Percentiles rank a stretch among this genome's conserved stretches.
phyloP scores from a whole-genome alignment of 495 filamentous ascomycete species.

The Bacidia gigantensis region DNA sequence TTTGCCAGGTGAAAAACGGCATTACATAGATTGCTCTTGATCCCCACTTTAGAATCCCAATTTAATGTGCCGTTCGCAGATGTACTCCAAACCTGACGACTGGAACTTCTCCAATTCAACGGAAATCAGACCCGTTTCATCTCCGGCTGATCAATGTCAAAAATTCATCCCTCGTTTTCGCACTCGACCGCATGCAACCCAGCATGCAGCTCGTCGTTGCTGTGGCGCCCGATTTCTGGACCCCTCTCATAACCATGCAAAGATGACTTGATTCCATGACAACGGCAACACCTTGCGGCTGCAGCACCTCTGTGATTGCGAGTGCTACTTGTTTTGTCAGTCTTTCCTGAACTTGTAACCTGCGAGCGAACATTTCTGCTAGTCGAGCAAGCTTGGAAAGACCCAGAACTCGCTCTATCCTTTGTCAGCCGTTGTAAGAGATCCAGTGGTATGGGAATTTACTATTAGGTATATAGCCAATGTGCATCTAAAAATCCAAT shows the following conservation, averaged over 20 bases:
- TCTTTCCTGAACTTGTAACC: slow-evolving; percentile 90
- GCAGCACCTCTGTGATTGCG: slow-evolving; percentile 79
- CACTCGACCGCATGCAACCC: slow-evolving; percentile 80
- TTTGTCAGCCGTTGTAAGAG: slow-evolving; percentile 44
- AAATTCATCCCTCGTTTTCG: slow-evolving; percentile 91
- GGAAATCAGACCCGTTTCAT: slow-evolving; percentile 6
- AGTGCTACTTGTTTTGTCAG: slow-evolving; percentile 93
- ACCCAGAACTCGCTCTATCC: slow-evolving; percentile 63
- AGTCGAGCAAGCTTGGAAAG: slow-evolving; percentile 91
- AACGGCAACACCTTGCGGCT: slow-evolving; percentile 89
- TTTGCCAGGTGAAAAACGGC: background rate
- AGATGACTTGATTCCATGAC: slow-evolving; percentile 96
- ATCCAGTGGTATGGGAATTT: background rate
- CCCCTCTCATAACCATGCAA: slow-evolving; percentile 97
- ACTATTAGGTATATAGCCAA: slow-evolving; percentile 84
- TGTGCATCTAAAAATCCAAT: slow-evolving; percentile 61
- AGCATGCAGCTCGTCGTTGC: slow-evolving; percentile 96
- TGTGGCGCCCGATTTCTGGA: slow-evolving; percentile 72
- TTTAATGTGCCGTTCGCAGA: background rate
- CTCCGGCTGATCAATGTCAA: slow-evolving; percentile 61
- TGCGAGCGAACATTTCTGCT: slow-evolving; percentile 89
- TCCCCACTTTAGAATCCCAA: background rate
- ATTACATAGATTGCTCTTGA: background rate
- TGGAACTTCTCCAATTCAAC: background rate
- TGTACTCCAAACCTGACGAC: background rate